These are phyloP conservation scores for Penicillium robsamsonii DNA, from an alignment of 495 filamentous ascomycete genomes.

Conservation along the genomic window DNA sequence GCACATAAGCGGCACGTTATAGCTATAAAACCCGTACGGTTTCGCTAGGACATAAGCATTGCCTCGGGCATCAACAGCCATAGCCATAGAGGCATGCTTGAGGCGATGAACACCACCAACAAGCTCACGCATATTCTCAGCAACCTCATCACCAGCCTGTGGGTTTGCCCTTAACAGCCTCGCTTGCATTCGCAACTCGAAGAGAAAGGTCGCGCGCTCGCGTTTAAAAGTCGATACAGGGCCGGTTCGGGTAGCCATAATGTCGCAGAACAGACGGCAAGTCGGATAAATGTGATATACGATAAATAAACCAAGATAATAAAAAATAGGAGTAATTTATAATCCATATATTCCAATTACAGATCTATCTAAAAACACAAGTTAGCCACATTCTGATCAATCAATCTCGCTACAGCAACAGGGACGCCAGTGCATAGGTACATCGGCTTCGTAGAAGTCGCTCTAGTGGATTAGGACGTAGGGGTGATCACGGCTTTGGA, in stretches of 20 bases:
- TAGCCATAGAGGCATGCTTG: background rate
- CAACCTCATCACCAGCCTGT: background rate
- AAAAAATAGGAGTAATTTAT: no score
- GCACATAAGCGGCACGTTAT: background rate
- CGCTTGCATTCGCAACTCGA: background rate
- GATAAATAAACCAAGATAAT: background rate
- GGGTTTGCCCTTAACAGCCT: background rate
- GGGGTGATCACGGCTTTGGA: background rate
- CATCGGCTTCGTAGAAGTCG: background rate
- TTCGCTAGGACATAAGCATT: background rate
- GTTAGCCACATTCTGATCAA: constrained; percentile 3
- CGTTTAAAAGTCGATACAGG: background rate
- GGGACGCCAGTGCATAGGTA: constrained; percentile 4
- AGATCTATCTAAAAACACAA: background rate
- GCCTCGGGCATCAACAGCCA: background rate
- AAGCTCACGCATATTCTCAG: background rate
- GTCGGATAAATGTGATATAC: background rate
- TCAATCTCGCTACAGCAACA: background rate
- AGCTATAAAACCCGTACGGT: constrained; percentile 2
- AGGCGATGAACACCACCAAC: background rate
- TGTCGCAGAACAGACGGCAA: background rate
- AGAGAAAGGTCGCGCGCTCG: background rate
- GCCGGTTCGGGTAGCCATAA: background rate
- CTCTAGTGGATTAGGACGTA: background rate
- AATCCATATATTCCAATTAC: no score